Evolutionary conservation across 2,329 filamentous ascomycete species (phyloP), one percentile per base, ranked within the genome.

Genomic region (Myriosclerotinia scirpicola): DNA sequence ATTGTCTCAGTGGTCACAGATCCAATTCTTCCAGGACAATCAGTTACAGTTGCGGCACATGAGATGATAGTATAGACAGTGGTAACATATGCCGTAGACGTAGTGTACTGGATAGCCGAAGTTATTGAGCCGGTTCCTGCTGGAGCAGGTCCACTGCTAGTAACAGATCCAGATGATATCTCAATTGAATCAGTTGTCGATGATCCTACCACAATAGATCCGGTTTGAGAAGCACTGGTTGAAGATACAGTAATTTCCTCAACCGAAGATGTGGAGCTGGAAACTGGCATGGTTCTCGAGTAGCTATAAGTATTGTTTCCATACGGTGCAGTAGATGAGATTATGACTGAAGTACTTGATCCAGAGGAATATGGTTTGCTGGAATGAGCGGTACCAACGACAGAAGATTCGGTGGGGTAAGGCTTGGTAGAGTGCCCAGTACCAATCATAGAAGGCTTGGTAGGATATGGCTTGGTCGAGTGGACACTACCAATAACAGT

Each of bases 31-130:
- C 68, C 81, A 38, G 84, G 84, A 80, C 85, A 87, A 78, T 85
- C 77, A 52, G 80, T 79, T 40, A 82, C 76, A 66, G 78, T 77
- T 48, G 80, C 71, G 6, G 76, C 80, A 71, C 82, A 84, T 70
- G 79, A 81, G 64, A 81, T 85, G 75, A 86, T 78, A 64, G 84
- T 86, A 70, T 79, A 77, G 68, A 81, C 74, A 2, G 77, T 74
- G 53, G 84, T 85, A 67, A 79, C 81, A 78, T 79, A 82, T 73
- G 85, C 76, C 0, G 56, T 60, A 5, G 56, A 60, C 6, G 44
- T 60, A 12, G 42, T 60, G 11, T 60, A 60, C n/a, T 60, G 56
- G 9, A 48, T 15, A 38, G 22, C 20, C 8, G 56, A 60, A 22
- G 56, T 60, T 22, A 26, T 38, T 26, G 30, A 48, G 14, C 12